Percentiles rank a stretch among this genome's conserved stretches.
Evolutionary conservation across 306 rosid genomes (phyloP).

Genomic region (Cucurbita argyrosperma): DNA sequence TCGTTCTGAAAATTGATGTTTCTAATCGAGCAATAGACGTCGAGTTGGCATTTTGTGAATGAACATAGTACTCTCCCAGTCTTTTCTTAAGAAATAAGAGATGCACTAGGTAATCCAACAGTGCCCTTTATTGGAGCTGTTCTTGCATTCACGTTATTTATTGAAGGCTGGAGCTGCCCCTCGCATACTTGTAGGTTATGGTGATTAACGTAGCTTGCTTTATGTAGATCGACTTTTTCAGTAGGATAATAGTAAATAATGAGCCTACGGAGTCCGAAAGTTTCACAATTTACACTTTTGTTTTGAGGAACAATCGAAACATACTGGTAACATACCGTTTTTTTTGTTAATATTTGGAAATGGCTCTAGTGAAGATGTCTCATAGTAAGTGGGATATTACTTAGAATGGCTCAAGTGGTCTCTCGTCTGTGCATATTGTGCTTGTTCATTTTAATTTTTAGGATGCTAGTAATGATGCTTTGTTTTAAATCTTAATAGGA

Average conservation of each 20-base stretch:
- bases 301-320: background rate
- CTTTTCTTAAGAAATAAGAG: background rate
- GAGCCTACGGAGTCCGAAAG: background rate
- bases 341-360: background rate
- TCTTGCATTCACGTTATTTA: background rate
- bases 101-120: background rate
- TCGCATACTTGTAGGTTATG: background rate
- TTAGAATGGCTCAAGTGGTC: background rate
- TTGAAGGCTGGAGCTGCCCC: background rate
- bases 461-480: background rate
- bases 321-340: background rate
- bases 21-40: background rate
- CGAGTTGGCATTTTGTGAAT: background rate
- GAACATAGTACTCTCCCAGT: background rate
- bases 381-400: background rate
- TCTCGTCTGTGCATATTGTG: background rate
- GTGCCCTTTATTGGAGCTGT: background rate
- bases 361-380: background rate
- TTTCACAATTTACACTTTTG: background rate
- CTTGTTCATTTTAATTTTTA: background rate
- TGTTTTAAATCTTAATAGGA: background rate
- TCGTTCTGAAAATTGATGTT: background rate
- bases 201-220: background rate
- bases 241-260: background rate
- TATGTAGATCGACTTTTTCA: background rate